Evolutionary conservation across 768 basidiomycete genomes (phyloP), one percentile per base, ranked within the genome.

Genomic region (Lactarius hatsudake): DNA sequence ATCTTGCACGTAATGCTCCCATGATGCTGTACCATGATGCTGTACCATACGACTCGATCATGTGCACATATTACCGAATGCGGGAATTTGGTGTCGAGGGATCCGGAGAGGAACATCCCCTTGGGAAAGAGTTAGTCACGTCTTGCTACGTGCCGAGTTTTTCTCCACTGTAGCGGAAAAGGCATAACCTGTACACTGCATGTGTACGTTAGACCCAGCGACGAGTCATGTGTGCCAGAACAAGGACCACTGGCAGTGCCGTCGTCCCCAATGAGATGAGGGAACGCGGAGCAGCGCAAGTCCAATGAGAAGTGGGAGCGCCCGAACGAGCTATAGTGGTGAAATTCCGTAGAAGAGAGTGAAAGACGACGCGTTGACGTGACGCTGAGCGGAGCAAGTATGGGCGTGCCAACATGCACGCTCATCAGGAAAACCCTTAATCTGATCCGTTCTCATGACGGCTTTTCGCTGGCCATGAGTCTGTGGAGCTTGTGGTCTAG

Each of bases 321-420:
- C 77, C 98, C 94, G 0, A 85, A 83, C 42, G 97, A 67, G 74
- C 98, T 98, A 75, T 92, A 98, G 73, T 97, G 87, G 5, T 90
- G 85, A 93, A 2, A 82, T 78, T 23, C 97, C 96, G 74, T 98
- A 98, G 78, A 97, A 97, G 20, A 89, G 79, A 0, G 97, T 96
- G 42, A 98, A 84, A 2, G 85, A 81, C 5, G 94, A 23, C 5
- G 9, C 10, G 23, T 23, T 5, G 23, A 23, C 4, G 23, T 89
- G 17, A 99, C 98, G 72, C 93, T 93, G 51, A 91, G 75, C 2
- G 91, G 84, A 0, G 95, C 94, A 70, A 93, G 80, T 2, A 86
- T 89, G 0, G 82, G 80, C 67, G 76, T 79, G 2, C 43, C 8
- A 9, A n/a, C 20, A 3, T 43, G 43, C 3, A n/a, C 9, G 9